phyloP scores from a whole-genome alignment of 1,284 basidiomycete genomes.

The Papiliotrema fonsecae region DNA sequence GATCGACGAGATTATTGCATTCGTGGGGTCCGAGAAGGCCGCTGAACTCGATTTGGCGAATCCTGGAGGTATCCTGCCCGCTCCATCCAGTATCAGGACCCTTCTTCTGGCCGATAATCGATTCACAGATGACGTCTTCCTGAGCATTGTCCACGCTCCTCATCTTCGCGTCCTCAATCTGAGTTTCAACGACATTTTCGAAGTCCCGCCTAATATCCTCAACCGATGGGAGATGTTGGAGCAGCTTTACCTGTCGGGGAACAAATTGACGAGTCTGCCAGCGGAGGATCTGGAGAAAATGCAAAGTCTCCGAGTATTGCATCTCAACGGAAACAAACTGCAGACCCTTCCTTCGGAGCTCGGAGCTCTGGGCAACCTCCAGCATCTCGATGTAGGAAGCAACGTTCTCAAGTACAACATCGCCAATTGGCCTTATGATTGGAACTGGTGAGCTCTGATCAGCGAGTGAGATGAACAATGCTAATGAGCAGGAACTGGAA shows the following conservation, averaged over 20 bases:
- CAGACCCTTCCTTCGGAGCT: conserved; percentile 89
- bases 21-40: conserved; percentile 13
- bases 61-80: background rate
- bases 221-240: conserved; percentile 64
- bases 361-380: conserved; percentile 72
- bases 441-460: conserved; percentile 80
- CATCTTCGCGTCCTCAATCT: conserved; percentile 81
- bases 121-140: conserved; percentile 75
- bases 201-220: conserved; percentile 75
- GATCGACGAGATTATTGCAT: conserved; percentile 20
- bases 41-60: background rate
- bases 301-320: conserved; percentile 65
- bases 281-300: conserved; percentile 76
- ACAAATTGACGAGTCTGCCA: conserved; percentile 83
- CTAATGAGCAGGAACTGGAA: conserved; percentile 80
- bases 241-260: conserved; percentile 89
- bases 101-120: conserved; percentile 87
- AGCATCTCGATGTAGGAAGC: conserved; percentile 86
- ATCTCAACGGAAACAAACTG: conserved; percentile 90
- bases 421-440: conserved; percentile 98
- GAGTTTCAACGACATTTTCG: conserved; percentile 92
- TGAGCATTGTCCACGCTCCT: conserved; percentile 66
- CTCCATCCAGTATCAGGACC: background rate
- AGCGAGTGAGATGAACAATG: background rate
- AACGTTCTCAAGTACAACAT: conserved; percentile 97